Evolutionary conservation across 306 rosid species (phyloP).

Genomic region (apple (Malus domestica)): DNA sequence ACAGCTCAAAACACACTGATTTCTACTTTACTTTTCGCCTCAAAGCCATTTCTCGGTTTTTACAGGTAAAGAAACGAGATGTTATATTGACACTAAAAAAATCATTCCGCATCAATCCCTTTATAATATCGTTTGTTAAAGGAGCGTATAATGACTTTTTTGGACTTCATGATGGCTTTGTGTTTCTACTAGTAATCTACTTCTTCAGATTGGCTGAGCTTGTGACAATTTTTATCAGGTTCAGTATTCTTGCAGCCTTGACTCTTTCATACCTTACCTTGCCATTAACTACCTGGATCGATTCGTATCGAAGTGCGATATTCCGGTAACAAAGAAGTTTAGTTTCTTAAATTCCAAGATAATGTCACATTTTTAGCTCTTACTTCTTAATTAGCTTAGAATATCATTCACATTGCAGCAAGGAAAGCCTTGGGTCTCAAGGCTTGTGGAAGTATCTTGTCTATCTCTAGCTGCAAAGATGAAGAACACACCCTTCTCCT

Average conservation of each 20-base stretch:
- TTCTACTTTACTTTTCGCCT: constrained; percentile 25
- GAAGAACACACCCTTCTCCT: constrained; percentile 41
- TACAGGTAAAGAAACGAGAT: constrained; percentile 32
- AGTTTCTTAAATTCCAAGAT: neutral
- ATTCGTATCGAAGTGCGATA: constrained; percentile 45
- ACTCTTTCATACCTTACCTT: constrained; percentile 50
- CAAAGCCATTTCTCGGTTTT: constrained; percentile 47
- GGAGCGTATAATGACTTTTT: neutral
- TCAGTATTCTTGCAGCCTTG: constrained; percentile 44
- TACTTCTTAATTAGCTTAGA: neutral
- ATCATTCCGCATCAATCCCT: neutral
- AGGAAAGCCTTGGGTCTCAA: constrained; percentile 50
- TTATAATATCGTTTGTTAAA: neutral
- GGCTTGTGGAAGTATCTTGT: constrained; percentile 43
- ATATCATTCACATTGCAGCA: constrained; percentile 24
- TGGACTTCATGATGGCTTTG: neutral
- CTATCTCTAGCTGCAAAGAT: constrained; percentile 68
- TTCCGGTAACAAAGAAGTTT: constrained; percentile 32
- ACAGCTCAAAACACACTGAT: constrained; percentile 21
- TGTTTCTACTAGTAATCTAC: neutral
- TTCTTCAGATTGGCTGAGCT: neutral
- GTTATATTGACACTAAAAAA: neutral
- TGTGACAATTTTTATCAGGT: constrained; percentile 18
- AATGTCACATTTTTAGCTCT: neutral
- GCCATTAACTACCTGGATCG: constrained; percentile 65